Conservation (phyloP, 2,329 filamentous ascomycete species). For the Colletotrichum karsti region DNA sequence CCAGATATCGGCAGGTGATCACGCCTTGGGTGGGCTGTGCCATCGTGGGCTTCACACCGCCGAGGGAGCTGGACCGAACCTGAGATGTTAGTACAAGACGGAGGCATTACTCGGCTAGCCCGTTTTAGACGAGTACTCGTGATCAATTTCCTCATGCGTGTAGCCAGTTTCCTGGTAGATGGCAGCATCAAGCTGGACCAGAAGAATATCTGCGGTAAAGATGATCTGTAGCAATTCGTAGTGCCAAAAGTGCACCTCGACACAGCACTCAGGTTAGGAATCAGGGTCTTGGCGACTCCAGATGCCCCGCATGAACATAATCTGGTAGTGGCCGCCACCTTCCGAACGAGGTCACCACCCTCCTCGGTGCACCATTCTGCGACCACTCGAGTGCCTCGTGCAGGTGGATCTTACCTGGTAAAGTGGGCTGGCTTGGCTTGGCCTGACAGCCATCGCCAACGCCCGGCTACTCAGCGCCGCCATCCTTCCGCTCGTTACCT, state of each 20-base stretch:
- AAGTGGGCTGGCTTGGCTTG: slow-evolving; percentile 13
- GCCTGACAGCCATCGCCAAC: slow-evolving; percentile 19
- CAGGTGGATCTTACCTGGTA: slow-evolving; percentile 25
- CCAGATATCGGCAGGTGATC: slow-evolving; percentile 19
- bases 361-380: slow-evolving; percentile 22
- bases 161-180: neutral
- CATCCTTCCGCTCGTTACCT: slow-evolving; percentile 2
- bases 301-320: slow-evolving; percentile 22
- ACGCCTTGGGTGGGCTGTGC: slow-evolving; percentile 9
- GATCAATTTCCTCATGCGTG: too few relatives aligned
- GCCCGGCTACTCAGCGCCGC: slow-evolving; percentile 5
- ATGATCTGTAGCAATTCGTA: neutral
- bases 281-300: slow-evolving; percentile 24
- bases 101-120: neutral
- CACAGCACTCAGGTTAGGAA: slow-evolving; percentile 5
- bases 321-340: slow-evolving; percentile 1
- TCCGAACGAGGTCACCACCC: slow-evolving; percentile 1
- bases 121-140: neutral
- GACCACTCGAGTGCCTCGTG: slow-evolving; percentile 26
- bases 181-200: neutral
- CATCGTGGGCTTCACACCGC: slow-evolving; percentile 16
- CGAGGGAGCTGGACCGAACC: neutral
- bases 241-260: neutral
- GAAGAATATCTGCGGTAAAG: neutral
- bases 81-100: neutral